These are phyloP conservation scores for Citrus sinensis DNA, from an alignment of 345 rosid species.

Conservation along the genomic window DNA sequence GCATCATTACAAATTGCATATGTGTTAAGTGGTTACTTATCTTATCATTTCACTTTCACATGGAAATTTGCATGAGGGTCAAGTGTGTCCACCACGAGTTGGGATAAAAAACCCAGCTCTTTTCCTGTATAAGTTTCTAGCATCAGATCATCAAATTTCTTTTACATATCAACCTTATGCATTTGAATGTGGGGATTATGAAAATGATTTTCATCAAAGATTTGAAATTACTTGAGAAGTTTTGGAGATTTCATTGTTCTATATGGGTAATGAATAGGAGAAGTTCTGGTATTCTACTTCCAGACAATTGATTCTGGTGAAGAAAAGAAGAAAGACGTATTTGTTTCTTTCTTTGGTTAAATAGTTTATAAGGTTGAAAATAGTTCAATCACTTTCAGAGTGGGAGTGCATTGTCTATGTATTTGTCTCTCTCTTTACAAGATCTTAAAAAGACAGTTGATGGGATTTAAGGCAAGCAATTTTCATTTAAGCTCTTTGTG, in stretches of 20 bases:
- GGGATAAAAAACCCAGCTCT: too few relatives aligned
- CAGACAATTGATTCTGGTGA: neutral
- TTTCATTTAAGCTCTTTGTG: neutral
- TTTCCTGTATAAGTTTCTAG: neutral
- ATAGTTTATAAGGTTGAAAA: neutral
- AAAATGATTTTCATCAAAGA: neutral
- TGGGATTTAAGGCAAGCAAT: neutral
- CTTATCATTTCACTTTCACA: neutral
- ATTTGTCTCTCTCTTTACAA: neutral
- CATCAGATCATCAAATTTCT: neutral
- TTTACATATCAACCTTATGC: neutral
- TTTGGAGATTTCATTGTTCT: neutral
- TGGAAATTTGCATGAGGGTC: neutral
- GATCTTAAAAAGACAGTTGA: neutral
- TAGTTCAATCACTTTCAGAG: neutral
- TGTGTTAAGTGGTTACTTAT: neutral
- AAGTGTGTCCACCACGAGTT: too few relatives aligned
- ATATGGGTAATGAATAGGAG: neutral
- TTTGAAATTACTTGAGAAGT: neutral
- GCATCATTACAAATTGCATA: neutral
- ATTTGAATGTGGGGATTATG: neutral
- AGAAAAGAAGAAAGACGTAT: neutral
- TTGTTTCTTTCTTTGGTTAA: neutral
- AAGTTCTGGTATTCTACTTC: neutral
- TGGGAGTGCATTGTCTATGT: neutral